Base-by-base conservation (phyloP, 2,329 filamentous ascomycete species). In the Penicillium sumatraense region DNA sequence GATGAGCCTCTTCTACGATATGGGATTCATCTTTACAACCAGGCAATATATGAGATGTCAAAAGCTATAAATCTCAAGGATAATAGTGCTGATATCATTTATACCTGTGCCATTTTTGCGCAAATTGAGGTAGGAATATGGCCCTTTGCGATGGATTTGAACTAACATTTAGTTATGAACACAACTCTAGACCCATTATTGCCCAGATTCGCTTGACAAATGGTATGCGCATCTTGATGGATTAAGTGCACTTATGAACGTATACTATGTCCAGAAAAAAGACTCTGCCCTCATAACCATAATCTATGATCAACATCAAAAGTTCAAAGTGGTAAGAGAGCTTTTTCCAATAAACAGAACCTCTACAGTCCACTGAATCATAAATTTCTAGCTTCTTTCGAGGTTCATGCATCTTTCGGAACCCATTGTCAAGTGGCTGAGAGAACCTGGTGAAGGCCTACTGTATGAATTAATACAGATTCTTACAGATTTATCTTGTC, bases 41-140 rank as follows among this genome's bases (percentile, higher is more conserved):
- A 47, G 11, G 35, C 44, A 16, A 53, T 53, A 9, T 26, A 24
- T 6, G 21, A 24, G 7, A 45, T 53, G 51, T 41, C 33, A 13
- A 29, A 33, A 8, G 35, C 36, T 31, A 24, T 53, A 18, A 5
- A 16, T 9, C 33, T 49, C 13, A 44, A 21, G 48, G 14, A 23
- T 45, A 54, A 21, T 20, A 49, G 18, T 23, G 23, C 41, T 27
- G 51, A 53, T n/a, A 48, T 53, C 35, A 21, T 53, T n/a, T 53
- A 49, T 18, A 53, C 33, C 14, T 46, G 31, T 31, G 18, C 24
- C 24, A 10, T 53, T 8, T 53, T 53, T 42, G 21, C 18, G 21
- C 20, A 48, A 24, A 48, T 53, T 10, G 42, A 42, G 23, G 51
- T 53, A 3, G 42, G 35, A 18, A 36, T 20, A 2, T 13, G 5